Base-by-base conservation (phyloP, 371 early-diverging fungal species). In the Mortierella sp. region DNA sequence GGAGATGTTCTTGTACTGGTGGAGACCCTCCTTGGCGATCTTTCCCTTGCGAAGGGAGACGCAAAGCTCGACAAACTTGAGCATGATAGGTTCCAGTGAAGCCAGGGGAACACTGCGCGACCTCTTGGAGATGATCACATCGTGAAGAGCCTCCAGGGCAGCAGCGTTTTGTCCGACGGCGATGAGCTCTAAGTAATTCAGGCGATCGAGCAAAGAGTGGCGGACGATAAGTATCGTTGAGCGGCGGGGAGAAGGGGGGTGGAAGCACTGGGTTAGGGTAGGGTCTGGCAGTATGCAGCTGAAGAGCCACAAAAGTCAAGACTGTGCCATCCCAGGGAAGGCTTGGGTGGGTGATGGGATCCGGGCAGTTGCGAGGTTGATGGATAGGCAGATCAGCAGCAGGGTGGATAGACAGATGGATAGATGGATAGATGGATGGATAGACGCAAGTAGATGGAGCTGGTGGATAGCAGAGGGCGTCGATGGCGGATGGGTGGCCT, bases 1-100 rank as follows among this genome's bases (percentile, higher is more conserved):
- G 55, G 95, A 93, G 80, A 96, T 92, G 86, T 97, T 96, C 84
- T 96, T 96, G 88, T 94, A 98, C 84, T 95, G 94, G 66, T 93
- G 92, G 76, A 98, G 88, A 54, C 92, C 97, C 81, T 99, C 98
- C 84, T 96, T 95, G 43, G 94, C 95, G 67, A 91, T 82, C 85
- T 94, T 96, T 61, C 96, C 95, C 82, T 94, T 90, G 54, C 94
- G 86, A 49, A 94, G 87, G 61, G 89, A 82, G 31, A 98, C 97
- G 71, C 93, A 90, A 51, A 98, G 90, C 81, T 96, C 95, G 50
- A 97, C 88, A 74, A 95, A 97, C 82, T 92, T 92, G 79, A 93
- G 86, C 85, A 97, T 88, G 64, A 97, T 92, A 63, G 96, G 95
- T 83, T 98, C 97, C 73, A 96, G 87, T 31, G 88, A 82, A 29